A percentile compares a stretch with the other conserved stretches of the same genome.
phyloP scores from a whole-genome alignment of 2,329 filamentous ascomycete species.

The Sclerotinia glacialis region DNA sequence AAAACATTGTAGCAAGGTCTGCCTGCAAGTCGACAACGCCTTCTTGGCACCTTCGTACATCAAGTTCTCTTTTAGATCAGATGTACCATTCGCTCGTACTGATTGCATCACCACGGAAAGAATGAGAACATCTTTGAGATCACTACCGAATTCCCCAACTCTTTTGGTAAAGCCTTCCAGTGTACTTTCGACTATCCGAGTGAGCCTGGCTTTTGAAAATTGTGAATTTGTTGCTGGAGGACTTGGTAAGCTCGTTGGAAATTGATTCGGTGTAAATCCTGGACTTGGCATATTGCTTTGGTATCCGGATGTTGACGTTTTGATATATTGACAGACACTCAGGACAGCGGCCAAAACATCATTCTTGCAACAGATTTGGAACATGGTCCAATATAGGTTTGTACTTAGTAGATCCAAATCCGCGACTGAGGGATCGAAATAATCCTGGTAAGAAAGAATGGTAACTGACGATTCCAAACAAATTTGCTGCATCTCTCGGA shows the following conservation, averaged over 20 bases:
- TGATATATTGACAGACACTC: slow-evolving; percentile 21
- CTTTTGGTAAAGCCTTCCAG: slow-evolving; percentile 22
- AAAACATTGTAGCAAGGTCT: slow-evolving; percentile 14
- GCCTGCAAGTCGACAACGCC: slow-evolving; percentile 24
- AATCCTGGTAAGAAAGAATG: slow-evolving; percentile 26
- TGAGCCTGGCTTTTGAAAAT: slow-evolving; percentile 26
- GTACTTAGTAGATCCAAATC: slow-evolving; percentile 17
- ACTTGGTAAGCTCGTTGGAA: not conserved
- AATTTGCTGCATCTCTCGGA: slow-evolving; percentile 14
- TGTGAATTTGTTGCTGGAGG: slow-evolving; percentile 17
- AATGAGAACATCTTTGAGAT: slow-evolving; percentile 28
- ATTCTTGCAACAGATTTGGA: slow-evolving; percentile 28
- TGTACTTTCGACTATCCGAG: slow-evolving; percentile 26
- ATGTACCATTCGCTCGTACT: slow-evolving; percentile 20
- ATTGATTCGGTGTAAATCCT: not conserved
- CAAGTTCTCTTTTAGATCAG: slow-evolving; percentile 21
- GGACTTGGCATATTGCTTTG: slow-evolving; percentile 13
- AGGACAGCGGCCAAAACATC: slow-evolving; percentile 27
- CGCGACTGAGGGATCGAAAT: slow-evolving; percentile 22
- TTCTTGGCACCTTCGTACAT: slow-evolving; percentile 25
- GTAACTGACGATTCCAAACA: slow-evolving; percentile 24
- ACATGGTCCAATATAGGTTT: slow-evolving; percentile 24
- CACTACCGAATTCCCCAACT: slow-evolving; percentile 23
- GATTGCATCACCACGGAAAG: slow-evolving; percentile 25
- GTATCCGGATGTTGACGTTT: not conserved